phyloP scores from a whole-genome alignment of 192 early-diverging fungal genomes.

The Rhizophagus clarus region DNA sequence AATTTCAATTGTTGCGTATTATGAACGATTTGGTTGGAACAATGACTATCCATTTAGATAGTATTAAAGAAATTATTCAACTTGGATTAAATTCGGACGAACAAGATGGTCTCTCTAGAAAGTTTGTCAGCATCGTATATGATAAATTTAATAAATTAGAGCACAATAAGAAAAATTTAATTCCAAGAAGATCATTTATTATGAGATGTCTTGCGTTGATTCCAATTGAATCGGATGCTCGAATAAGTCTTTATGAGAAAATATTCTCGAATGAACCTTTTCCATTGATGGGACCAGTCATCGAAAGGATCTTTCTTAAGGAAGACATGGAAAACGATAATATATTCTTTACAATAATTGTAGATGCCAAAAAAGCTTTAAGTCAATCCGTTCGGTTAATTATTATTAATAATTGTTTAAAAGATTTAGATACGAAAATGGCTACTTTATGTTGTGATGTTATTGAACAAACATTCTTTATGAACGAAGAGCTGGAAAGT shows the following conservation, averaged over 20 bases:
- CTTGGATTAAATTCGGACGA: neutral
- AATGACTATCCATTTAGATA: neutral
- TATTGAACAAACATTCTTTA: slow-evolving; percentile 27
- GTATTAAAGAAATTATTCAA: neutral
- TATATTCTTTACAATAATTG: neutral
- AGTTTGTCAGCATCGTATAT: slow-evolving; percentile 1
- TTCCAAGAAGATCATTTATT: slow-evolving; percentile 3
- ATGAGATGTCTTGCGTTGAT: slow-evolving; percentile 4
- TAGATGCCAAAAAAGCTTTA: neutral
- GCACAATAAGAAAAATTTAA: neutral
- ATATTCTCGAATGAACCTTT: slow-evolving; percentile 12
- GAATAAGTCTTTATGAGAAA: slow-evolving; percentile 6
- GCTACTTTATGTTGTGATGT: slow-evolving; percentile 28
- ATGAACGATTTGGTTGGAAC: slow-evolving; percentile 25
- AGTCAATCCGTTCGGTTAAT: slow-evolving; percentile 3
- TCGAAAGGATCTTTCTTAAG: neutral
- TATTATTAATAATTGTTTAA: slow-evolving; percentile 20
- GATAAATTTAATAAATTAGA: slow-evolving; percentile 1
- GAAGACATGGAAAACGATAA: neutral
- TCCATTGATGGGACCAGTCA: slow-evolving; percentile 5
- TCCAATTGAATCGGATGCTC: neutral
- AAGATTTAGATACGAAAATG: slow-evolving; percentile 6
- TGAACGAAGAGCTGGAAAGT: neutral
- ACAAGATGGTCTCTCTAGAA: neutral
- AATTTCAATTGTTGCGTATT: slow-evolving; percentile 9